These are phyloP conservation scores for Rhizopogon vesiculosus DNA, from an alignment of 768 basidiomycete genomes.

Conservation along the genomic window DNA sequence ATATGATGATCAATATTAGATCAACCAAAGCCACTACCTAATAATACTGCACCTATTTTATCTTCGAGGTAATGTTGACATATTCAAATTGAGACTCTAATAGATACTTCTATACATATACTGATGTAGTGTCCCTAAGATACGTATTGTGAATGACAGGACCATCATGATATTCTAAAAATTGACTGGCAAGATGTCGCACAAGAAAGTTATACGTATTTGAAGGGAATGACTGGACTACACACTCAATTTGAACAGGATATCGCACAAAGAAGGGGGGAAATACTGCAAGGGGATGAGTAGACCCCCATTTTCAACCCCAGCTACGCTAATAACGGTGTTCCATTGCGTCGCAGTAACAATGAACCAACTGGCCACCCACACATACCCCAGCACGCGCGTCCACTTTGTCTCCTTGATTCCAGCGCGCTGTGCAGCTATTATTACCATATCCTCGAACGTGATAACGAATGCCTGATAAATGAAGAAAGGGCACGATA, in stretches of 20 bases:
- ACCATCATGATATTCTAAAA: too few relatives aligned
- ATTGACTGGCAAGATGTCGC: too few relatives aligned
- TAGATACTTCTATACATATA: too few relatives aligned
- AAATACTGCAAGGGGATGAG: background rate
- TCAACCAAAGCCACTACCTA: too few relatives aligned
- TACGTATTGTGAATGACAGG: too few relatives aligned
- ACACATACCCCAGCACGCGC: constrained; percentile 19
- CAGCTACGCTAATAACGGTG: background rate
- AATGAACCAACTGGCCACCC: constrained; percentile 25
- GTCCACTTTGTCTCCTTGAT: constrained; percentile 4
- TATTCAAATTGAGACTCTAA: too few relatives aligned
- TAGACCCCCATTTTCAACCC: background rate
- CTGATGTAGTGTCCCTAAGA: too few relatives aligned
- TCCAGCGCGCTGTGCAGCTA: constrained; percentile 10
- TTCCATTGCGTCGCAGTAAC: background rate
- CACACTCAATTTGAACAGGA: background rate
- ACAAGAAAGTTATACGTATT: too few relatives aligned
- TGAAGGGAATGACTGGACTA: background rate
- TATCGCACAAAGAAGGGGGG: background rate
- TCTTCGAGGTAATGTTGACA: too few relatives aligned
- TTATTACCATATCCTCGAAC: constrained; percentile 27
- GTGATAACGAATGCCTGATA: constrained; percentile 30
- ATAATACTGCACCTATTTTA: too few relatives aligned
- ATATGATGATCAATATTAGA: too few relatives aligned
- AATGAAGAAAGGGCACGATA: constrained; percentile 18